Conservation (phyloP, 495 filamentous ascomycete genomes). For the Rostrohypoxylon terebratum region DNA sequence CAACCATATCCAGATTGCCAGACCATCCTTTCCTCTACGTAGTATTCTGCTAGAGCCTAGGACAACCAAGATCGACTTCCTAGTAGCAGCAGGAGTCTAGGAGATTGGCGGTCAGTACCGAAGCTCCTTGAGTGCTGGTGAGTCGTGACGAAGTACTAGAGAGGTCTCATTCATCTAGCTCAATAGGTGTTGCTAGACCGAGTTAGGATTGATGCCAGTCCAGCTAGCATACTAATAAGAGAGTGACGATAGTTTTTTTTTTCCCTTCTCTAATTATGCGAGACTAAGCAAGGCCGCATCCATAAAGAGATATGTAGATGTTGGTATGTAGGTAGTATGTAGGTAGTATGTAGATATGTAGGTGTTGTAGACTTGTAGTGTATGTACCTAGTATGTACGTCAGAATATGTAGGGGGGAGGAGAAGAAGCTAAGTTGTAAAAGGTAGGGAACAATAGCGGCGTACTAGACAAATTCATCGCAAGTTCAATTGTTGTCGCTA, state of each 20-base stretch:
- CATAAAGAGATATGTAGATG: background rate
- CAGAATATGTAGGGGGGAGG: conserved; percentile 8
- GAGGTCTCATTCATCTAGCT: conserved; percentile 41
- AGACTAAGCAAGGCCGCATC: background rate
- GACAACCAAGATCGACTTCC: conserved; percentile 46
- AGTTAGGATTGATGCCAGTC: conserved; percentile 34
- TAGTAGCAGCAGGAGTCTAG: conserved; percentile 4
- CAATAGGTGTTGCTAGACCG: conserved; percentile 33
- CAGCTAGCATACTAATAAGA: conserved; percentile 27
- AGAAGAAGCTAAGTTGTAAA: conserved; percentile 10
- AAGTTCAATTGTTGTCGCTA: conserved; percentile 26
- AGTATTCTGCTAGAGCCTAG: conserved; percentile 29
- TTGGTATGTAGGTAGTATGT: no score
- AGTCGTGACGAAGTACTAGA: no score
- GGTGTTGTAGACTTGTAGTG: background rate
- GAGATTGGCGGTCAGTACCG: conserved; percentile 48
- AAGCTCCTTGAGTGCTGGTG: conserved; percentile 32
- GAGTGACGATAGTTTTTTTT: conserved; percentile 26
- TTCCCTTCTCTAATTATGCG: background rate
- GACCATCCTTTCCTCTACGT: conserved; percentile 16
- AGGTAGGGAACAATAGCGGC: conserved; percentile 39
- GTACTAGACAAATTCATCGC: conserved; percentile 9
- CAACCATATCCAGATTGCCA: conserved; percentile 14
- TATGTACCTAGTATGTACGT: conserved; percentile 22
- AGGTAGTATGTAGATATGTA: background rate